phyloP scores from a whole-genome alignment of 108 stramenopile species.

The Skeletonema marinoi region DNA sequence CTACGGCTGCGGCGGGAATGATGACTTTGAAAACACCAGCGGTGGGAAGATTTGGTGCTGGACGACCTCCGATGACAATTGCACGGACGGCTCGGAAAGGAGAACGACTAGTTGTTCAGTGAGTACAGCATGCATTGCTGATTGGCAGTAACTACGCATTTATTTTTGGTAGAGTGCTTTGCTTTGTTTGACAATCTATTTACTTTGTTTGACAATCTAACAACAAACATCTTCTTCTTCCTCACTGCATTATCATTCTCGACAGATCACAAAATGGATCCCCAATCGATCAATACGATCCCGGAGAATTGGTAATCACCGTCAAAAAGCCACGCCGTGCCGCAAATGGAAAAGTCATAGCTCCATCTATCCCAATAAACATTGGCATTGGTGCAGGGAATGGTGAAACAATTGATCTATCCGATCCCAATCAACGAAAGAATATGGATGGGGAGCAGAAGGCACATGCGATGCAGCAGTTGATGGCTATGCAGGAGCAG shows the following conservation, averaged over 20 bases:
- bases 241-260: neutral
- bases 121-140: slow-evolving; percentile 1
- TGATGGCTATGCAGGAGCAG: slow-evolving; percentile 77
- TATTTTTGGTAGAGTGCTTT: neutral
- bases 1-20: neutral
- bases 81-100: slow-evolving; percentile 68
- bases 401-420: slow-evolving; percentile 61
- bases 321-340: slow-evolving; percentile 68
- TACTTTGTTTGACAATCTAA: neutral
- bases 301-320: slow-evolving; percentile 70
- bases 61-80: slow-evolving; percentile 17
- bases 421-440: slow-evolving; percentile 58
- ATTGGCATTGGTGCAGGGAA: slow-evolving; percentile 77
- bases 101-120: slow-evolving; percentile 55
- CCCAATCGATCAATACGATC: slow-evolving; percentile 62
- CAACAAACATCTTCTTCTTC: neutral
- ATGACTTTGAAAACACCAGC: slow-evolving; percentile 55
- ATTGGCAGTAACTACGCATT: neutral
- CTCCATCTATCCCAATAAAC: slow-evolving; percentile 28
- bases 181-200: slow-evolving; percentile 1
- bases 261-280: slow-evolving; percentile 75
- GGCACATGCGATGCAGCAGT: slow-evolving; percentile 56
- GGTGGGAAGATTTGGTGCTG: slow-evolving; percentile 16
- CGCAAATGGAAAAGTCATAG: slow-evolving; percentile 8
- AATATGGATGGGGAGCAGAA: slow-evolving; percentile 63